Evolutionary conservation across 2,329 filamentous ascomycete genomes (phyloP).

Genomic region (Microdochium trichocladiopsis): DNA sequence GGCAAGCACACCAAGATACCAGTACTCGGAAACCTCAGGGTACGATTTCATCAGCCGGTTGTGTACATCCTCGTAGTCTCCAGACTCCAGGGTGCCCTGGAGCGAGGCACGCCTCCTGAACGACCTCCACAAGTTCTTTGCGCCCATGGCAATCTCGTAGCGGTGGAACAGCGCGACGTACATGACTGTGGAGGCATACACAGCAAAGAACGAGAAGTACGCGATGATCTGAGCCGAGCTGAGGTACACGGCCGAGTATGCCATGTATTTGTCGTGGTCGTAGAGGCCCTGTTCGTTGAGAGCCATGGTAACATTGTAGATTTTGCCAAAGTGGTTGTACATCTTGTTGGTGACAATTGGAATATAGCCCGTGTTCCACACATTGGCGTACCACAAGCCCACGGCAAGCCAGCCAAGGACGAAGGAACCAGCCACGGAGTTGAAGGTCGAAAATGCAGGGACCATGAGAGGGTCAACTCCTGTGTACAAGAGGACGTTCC

Average conservation of each 20-base stretch:
- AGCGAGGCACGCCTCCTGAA: slow-evolving; percentile 16
- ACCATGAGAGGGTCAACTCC: slow-evolving; percentile 11
- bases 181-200: slow-evolving; percentile 46
- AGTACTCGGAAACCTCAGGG: slow-evolving; percentile 42
- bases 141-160: slow-evolving; percentile 40
- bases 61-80: slow-evolving; percentile 14
- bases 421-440: slow-evolving; percentile 52
- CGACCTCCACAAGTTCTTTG: slow-evolving; percentile 37
- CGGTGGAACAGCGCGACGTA: slow-evolving; percentile 45
- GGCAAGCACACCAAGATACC: slow-evolving; percentile 37
- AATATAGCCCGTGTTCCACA: slow-evolving; percentile 47
- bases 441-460: slow-evolving; percentile 53
- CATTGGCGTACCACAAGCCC: slow-evolving; percentile 51
- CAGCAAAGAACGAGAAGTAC: slow-evolving; percentile 50
- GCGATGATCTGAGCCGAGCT: slow-evolving; percentile 39
- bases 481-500: slow-evolving; percentile 21
- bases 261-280: slow-evolving; percentile 34
- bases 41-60: slow-evolving; percentile 19
- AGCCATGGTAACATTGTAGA: slow-evolving; percentile 35
- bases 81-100: neutral
- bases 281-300: slow-evolving; percentile 31
- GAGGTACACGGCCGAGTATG: slow-evolving; percentile 45
- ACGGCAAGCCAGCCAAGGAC: slow-evolving; percentile 46
- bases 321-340: slow-evolving; percentile 38
- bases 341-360: slow-evolving; percentile 42